Conservation (phyloP, 371 early-diverging fungal species). For the Massospora cicadina region DNA sequence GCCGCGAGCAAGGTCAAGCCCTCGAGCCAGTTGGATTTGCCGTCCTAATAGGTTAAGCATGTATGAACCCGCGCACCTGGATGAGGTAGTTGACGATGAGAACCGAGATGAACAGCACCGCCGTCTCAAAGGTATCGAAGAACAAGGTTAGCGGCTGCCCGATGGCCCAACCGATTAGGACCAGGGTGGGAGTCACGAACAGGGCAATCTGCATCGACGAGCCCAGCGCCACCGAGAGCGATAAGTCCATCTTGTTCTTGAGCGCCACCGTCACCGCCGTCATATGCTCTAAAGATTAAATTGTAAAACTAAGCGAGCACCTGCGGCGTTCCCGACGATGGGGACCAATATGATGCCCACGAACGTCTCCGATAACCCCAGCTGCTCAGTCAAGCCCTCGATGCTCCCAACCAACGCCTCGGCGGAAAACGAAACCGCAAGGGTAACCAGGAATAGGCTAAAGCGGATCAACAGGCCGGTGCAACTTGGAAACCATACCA, state of each 20-base stretch:
- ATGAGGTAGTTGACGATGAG: slow-evolving; percentile 66
- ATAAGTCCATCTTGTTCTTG: slow-evolving; percentile 78
- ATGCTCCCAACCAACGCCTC: slow-evolving; percentile 66
- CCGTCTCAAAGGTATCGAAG: slow-evolving; percentile 66
- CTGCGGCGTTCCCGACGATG: slow-evolving; percentile 67
- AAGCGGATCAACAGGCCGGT: slow-evolving; percentile 15
- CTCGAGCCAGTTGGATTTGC: slow-evolving; percentile 70
- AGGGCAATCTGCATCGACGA: slow-evolving; percentile 84
- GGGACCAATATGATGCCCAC: slow-evolving; percentile 73
- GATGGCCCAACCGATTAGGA: slow-evolving; percentile 76
- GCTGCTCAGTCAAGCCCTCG: slow-evolving; percentile 40
- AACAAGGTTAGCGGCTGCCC: slow-evolving; percentile 46
- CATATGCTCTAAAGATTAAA: slow-evolving; percentile 28
- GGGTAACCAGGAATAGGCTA: slow-evolving; percentile 25
- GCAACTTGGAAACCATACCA: not conserved
- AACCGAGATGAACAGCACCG: slow-evolving; percentile 61
- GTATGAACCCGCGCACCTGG: slow-evolving; percentile 10
- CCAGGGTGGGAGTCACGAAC: slow-evolving; percentile 69
- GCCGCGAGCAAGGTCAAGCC: slow-evolving; percentile 53
- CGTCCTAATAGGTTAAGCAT: slow-evolving; percentile 23
- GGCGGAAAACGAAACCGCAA: slow-evolving; percentile 52
- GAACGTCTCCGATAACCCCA: slow-evolving; percentile 52
- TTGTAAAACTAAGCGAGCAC: slow-evolving; percentile 14
- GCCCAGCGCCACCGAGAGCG: slow-evolving; percentile 70
- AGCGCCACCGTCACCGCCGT: slow-evolving; percentile 65